Conservation (phyloP, 345 rosid genomes). For the Eucalyptus sp. region DNA sequence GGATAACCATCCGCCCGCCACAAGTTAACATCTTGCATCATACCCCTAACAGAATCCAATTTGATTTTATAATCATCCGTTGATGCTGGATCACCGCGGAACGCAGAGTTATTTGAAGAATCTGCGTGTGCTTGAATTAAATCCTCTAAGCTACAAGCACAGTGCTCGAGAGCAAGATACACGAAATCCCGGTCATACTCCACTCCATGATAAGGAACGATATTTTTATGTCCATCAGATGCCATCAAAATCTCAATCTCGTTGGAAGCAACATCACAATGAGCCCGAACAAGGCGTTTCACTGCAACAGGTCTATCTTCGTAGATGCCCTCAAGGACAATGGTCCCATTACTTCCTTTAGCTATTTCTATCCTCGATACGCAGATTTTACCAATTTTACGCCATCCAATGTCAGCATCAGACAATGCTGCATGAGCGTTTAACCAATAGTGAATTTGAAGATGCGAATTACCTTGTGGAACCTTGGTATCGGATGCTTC, state of each 20-base stretch:
- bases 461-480: no score
- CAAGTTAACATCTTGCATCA: constrained; percentile 18
- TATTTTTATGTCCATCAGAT: constrained; percentile 71
- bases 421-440: no score
- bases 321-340: constrained; percentile 75
- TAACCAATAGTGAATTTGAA: no score
- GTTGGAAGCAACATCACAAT: constrained; percentile 22
- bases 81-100: constrained; percentile 2
- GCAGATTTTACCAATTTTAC: constrained; percentile 56
- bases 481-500: no score
- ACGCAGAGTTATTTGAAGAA: background rate
- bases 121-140: constrained; percentile 40
- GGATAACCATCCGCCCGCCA: constrained; percentile 74
- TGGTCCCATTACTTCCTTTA: constrained; percentile 86
- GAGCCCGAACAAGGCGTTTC: constrained; percentile 75
- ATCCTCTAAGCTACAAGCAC: constrained; percentile 67
- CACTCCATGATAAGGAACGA: constrained; percentile 83
- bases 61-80: constrained; percentile 7
- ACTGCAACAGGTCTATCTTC: constrained; percentile 88
- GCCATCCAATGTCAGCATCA: constrained; percentile 14
- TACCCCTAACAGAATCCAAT: constrained; percentile 24
- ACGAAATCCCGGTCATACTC: constrained; percentile 73
- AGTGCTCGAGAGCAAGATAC: constrained; percentile 68
- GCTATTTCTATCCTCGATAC: constrained; percentile 69
- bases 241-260: constrained; percentile 47